Conservation (phyloP, 768 basidiomycete genomes). For the Lentinula boryana region DNA sequence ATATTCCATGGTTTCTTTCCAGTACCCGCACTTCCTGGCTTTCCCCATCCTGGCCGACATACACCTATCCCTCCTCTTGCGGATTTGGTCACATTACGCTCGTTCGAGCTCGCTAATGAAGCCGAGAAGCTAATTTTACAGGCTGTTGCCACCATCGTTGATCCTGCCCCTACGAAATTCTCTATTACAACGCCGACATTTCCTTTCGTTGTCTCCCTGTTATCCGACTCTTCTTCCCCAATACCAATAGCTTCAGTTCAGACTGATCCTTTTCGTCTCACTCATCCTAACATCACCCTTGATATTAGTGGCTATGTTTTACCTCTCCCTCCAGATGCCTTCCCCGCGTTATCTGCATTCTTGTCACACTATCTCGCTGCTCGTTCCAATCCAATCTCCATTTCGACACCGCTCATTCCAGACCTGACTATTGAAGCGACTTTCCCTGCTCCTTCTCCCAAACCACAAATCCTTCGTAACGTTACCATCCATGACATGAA, state of each 20-base stretch:
- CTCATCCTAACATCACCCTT: conserved; percentile 64
- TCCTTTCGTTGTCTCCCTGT: conserved; percentile 56
- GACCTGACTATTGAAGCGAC: conserved; percentile 36
- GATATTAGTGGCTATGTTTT: conserved; percentile 50
- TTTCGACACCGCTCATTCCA: conserved; percentile 52
- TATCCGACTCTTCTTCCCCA: conserved; percentile 8
- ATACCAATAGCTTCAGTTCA: conserved; percentile 50
- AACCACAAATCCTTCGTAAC: conserved; percentile 60
- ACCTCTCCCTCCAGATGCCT: conserved; percentile 34
- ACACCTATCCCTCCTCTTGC: conserved; percentile 49
- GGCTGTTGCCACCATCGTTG: conserved; percentile 51
- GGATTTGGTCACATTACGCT: conserved; percentile 53
- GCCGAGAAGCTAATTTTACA: conserved; percentile 32
- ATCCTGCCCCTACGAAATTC: conserved; percentile 49
- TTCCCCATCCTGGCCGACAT: conserved; percentile 52
- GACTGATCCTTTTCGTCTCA: conserved; percentile 52
- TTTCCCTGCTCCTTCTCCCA: conserved; percentile 64
- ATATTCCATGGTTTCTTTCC: conserved; percentile 5
- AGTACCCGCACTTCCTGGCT: conserved; percentile 64
- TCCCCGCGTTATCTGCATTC: conserved; percentile 51
- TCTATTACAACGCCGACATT: conserved; percentile 47
- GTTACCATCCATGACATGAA: conserved; percentile 77
- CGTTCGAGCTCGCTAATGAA: conserved; percentile 35
- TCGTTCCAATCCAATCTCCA: conserved; percentile 46
- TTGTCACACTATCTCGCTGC: conserved; percentile 61